Conservation (phyloP, 495 filamentous ascomycete genomes). For the Pyrenopolyporus hunteri region DNA sequence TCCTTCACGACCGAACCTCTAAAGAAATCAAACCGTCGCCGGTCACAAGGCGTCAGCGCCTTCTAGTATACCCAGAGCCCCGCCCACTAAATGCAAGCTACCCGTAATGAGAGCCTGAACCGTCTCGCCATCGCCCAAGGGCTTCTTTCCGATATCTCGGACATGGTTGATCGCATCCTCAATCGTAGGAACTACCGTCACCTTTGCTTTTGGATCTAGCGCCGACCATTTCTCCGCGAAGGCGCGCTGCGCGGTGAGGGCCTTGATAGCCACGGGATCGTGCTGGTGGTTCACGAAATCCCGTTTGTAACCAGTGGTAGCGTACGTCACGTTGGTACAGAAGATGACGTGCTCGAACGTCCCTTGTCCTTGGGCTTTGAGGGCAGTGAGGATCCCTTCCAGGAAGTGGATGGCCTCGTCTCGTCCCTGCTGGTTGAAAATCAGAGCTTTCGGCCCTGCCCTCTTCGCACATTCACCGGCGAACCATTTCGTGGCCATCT, state of each 20-base stretch:
- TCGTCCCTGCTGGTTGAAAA: conserved; percentile 96
- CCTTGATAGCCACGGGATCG: conserved; percentile 68
- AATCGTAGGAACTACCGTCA: conserved; percentile 75
- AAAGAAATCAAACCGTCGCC: conserved; percentile 10
- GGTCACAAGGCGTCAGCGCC: conserved; percentile 49
- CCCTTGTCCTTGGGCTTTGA: conserved; percentile 52
- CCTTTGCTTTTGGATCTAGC: conserved; percentile 65
- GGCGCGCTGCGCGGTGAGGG: conserved; percentile 72
- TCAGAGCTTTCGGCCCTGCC: conserved; percentile 64
- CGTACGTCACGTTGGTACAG: conserved; percentile 86
- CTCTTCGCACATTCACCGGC: conserved; percentile 48
- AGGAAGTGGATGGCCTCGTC: conserved; percentile 76
- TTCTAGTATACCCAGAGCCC: conserved; percentile 59
- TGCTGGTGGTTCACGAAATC: conserved; percentile 82
- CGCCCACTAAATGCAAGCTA: conserved; percentile 66
- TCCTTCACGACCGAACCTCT: not conserved
- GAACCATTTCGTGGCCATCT: conserved; percentile 83
- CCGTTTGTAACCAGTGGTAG: conserved; percentile 67
- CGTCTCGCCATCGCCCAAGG: conserved; percentile 35
- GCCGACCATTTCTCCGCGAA: conserved; percentile 75
- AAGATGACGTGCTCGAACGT: conserved; percentile 85
- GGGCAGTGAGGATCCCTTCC: conserved; percentile 63
- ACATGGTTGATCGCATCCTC: conserved; percentile 82
- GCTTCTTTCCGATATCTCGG: conserved; percentile 52
- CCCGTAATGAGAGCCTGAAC: conserved; percentile 64